phyloP scores from a whole-genome alignment of 2,329 filamentous ascomycete species.

The Phaeophleospora eucalypticola region DNA sequence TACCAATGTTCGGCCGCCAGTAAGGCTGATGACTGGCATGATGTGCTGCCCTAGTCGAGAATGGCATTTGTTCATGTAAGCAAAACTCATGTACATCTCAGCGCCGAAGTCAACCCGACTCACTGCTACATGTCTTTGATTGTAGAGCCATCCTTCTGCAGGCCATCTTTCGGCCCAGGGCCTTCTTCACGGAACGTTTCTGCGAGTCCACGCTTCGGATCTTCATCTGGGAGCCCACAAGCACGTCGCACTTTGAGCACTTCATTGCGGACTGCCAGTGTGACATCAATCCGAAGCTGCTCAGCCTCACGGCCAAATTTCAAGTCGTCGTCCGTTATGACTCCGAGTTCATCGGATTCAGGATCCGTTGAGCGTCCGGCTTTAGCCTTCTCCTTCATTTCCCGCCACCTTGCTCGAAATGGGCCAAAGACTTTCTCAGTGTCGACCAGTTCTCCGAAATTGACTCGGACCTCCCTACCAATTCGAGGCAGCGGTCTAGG shows the following conservation, averaged over 20 bases:
- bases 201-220: constrained; percentile 69
- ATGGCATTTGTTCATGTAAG: no score
- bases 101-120: neutral
- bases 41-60: no score
- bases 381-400: constrained; percentile 55
- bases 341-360: constrained; percentile 50
- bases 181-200: constrained; percentile 72
- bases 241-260: constrained; percentile 71
- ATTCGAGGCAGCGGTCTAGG: constrained; percentile 77
- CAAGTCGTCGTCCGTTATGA: constrained; percentile 62
- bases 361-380: constrained; percentile 26
- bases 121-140: constrained; percentile 51
- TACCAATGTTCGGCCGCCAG: no score
- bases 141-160: constrained; percentile 58
- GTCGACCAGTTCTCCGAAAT: constrained; percentile 75
- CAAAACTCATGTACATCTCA: no score
- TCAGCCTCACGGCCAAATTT: constrained; percentile 71
- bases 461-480: constrained; percentile 65
- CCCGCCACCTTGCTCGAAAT: constrained; percentile 68
- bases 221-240: constrained; percentile 73
- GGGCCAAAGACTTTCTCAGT: constrained; percentile 72
- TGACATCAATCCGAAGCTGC: constrained; percentile 73
- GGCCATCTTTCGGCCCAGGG: constrained; percentile 47
- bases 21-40: no score
- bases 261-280: constrained; percentile 70